Conservation (phyloP, 768 basidiomycete genomes). For the Phanerodontia chrysosporium region DNA sequence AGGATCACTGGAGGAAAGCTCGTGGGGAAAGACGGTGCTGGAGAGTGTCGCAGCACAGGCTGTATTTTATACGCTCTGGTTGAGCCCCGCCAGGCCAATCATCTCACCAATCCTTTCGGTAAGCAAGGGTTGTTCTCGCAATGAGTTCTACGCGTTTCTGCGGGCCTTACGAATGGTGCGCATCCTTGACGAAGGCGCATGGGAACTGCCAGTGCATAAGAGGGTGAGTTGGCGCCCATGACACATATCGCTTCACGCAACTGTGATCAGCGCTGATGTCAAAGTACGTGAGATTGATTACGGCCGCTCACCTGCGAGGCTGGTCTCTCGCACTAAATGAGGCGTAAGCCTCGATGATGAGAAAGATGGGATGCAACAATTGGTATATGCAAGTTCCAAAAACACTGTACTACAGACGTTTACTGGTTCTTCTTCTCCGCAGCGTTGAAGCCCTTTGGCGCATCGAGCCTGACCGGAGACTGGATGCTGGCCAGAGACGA, state of each 20-base stretch:
- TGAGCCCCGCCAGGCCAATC: neutral
- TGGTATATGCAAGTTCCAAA: too few relatives aligned
- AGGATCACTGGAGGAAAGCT: neutral
- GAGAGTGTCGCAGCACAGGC: too few relatives aligned
- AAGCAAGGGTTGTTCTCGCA: neutral
- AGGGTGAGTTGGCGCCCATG: neutral
- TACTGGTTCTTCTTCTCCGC: constrained; percentile 76
- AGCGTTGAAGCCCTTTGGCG: constrained; percentile 63
- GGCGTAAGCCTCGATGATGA: too few relatives aligned
- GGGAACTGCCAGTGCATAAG: neutral
- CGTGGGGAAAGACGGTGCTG: neutral
- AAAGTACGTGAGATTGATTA: too few relatives aligned
- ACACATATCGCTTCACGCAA: neutral
- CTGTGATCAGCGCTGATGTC: neutral
- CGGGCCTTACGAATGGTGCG: neutral
- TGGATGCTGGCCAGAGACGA: constrained; percentile 71
- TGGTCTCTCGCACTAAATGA: too few relatives aligned
- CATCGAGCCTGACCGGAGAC: constrained; percentile 57
- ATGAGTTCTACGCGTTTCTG: neutral
- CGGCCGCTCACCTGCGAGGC: too few relatives aligned
- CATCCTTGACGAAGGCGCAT: neutral
- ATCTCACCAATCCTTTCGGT: neutral
- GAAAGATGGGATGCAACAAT: too few relatives aligned
- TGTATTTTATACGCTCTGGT: neutral
- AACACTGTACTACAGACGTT: neutral